These are phyloP conservation scores for Hamamelis virginiana DNA, from an alignment of 164 flowering plant species.

Conservation along the genomic window DNA sequence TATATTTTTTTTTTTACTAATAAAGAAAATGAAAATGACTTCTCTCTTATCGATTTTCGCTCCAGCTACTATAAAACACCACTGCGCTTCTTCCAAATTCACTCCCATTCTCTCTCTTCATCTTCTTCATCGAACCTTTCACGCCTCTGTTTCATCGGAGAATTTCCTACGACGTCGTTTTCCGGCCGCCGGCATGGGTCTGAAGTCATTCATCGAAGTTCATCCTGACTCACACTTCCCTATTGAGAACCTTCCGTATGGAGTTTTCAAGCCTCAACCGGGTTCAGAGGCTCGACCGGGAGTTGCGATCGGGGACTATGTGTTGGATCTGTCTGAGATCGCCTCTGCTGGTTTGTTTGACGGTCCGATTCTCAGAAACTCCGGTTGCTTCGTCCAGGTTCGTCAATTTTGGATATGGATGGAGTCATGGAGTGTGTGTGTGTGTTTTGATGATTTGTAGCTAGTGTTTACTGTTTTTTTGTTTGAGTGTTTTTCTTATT, in stretches of 20 bases:
- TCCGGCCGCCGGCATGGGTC: conserved; percentile 36
- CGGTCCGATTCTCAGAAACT: conserved; percentile 60
- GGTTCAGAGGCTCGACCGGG: conserved; percentile 58
- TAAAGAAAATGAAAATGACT: not conserved
- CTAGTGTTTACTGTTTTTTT: too few relatives aligned
- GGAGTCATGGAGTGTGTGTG: too few relatives aligned
- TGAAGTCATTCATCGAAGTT: conserved; percentile 77
- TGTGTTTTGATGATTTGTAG: too few relatives aligned
- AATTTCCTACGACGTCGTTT: not conserved
- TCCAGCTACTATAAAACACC: not conserved
- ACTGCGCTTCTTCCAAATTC: not conserved
- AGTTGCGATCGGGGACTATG: conserved; percentile 88
- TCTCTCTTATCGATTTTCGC: not conserved
- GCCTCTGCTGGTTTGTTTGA: conserved; percentile 74
- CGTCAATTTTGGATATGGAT: not conserved
- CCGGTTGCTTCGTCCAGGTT: conserved; percentile 85
- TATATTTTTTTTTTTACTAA: too few relatives aligned
- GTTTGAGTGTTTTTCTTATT: not conserved
- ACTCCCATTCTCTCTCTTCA: not conserved
- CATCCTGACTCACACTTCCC: conserved; percentile 83
- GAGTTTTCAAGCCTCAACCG: conserved; percentile 60
- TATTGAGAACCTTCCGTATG: conserved; percentile 91
- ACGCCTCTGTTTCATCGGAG: too few relatives aligned
- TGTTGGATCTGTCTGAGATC: conserved; percentile 77
- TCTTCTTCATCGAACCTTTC: too few relatives aligned